Evolutionary conservation across 2,329 filamentous ascomycete species (phyloP), one percentile per base, ranked within the genome.

Genomic region (Aspergillus quadrilineatus): DNA sequence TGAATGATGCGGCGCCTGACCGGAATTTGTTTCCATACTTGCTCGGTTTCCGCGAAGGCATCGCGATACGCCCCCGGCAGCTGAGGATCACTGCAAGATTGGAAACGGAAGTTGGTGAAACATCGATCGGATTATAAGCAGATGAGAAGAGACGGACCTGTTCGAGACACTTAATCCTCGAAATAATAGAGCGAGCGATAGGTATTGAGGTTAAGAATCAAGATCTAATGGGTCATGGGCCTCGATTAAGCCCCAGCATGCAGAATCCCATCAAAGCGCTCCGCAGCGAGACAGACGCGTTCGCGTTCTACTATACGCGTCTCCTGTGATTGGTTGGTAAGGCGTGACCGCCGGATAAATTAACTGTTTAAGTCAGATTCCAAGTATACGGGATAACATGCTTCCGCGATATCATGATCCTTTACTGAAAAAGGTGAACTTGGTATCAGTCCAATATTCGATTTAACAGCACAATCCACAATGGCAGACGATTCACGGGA

Each of bases 11-110:
- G 45, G 73, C 69, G 37, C 65, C 64, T 7, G 77, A 76, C 58
- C 78, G 73, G 61, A 76, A 78, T 61, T 83, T 81, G 59, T 77
- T 79, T 67, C 89, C 89, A 81, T 90, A 89, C 73, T 80, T 75
- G 72, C 88, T 90, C 58, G 78, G 77, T 67, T 78, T 77, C 65
- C 77, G 72, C 59, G 75, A 69, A 70, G 79, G 76, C 79, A 81
- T 81, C 65, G 63, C 65, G 67, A 60, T 59, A 59, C 59, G 62
- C 60, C 57, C 22, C 67, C 64, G 41, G 61, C 58, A 60, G 54
- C 58, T 66, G 53, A 57, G 58, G 59, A 59, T 65, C 63, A 58
- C 57, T 63, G 53, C 55, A 56, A 60, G 43, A 55, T 54, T 62
- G 52, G 50, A 39, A 30, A 56, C 55, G 54, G 46, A 32, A 46